Evolutionary conservation across 352 stramenopile species (phyloP).

Genomic region (Pythium utonaiense): DNA sequence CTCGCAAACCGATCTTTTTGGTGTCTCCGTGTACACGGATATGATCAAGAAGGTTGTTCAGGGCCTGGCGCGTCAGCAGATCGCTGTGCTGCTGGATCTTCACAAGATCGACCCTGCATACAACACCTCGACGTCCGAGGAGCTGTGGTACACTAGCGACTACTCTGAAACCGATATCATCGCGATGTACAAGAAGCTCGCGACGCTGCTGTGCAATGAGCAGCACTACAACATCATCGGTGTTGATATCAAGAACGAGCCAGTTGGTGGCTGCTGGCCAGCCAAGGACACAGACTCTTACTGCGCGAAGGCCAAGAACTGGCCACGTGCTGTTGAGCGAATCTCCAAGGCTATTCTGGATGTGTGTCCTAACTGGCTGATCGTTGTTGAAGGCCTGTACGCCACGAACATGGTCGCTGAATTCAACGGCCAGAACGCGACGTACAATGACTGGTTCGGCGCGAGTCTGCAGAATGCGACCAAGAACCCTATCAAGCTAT

Average conservation of each 20-base stretch:
- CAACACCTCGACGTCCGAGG: constrained; percentile 64
- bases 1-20: constrained; percentile 57
- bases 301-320: constrained; percentile 57
- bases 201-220: constrained; percentile 60
- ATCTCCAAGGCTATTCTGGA: constrained; percentile 61
- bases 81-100: constrained; percentile 78
- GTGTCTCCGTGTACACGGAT: constrained; percentile 63
- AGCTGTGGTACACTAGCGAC: constrained; percentile 66
- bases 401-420: constrained; percentile 36
- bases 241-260: constrained; percentile 84
- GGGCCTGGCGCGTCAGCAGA: constrained; percentile 73
- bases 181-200: constrained; percentile 70
- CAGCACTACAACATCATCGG: constrained; percentile 85
- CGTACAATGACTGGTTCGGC: constrained; percentile 81
- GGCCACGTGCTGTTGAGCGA: constrained; percentile 62
- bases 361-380: constrained; percentile 77
- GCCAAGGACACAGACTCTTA: constrained; percentile 48
- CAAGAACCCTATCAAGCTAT: constrained; percentile 60
- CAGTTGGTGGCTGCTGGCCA: constrained; percentile 67
- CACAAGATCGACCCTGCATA: constrained; percentile 82
- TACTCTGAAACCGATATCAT: constrained; percentile 52
- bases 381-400: constrained; percentile 64
- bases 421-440: constrained; percentile 61
- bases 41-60: constrained; percentile 87
- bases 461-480: constrained; percentile 75